Evolutionary conservation across 179 eudicot genomes (phyloP).

Genomic region (Camellia oleifera): DNA sequence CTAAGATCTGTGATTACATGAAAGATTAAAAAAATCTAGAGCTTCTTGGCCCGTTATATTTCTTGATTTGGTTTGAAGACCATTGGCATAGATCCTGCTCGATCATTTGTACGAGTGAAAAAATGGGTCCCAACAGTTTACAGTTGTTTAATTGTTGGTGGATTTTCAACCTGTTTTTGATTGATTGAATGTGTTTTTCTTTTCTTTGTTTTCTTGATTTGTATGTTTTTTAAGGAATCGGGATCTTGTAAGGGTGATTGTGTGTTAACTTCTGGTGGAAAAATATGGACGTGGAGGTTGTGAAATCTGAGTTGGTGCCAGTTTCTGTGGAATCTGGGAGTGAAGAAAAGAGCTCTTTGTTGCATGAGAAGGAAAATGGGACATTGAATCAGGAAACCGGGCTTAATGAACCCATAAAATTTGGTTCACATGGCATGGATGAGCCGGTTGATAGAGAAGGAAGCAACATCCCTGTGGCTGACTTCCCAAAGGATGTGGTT

Average conservation of each 20-base stretch:
- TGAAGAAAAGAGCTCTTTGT: slow-evolving; percentile 20
- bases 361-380: slow-evolving; percentile 39
- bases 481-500: slow-evolving; percentile 66
- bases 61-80: neutral
- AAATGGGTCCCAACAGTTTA: neutral
- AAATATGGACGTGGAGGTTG: slow-evolving; percentile 51
- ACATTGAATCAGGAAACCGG: slow-evolving; percentile 22
- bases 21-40: neutral
- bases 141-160: neutral
- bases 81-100: neutral
- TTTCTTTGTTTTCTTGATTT: neutral
- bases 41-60: neutral
- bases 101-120: neutral
- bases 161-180: neutral
- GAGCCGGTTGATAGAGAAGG: slow-evolving; percentile 41
- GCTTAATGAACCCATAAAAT: slow-evolving; percentile 40
- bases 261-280: slow-evolving; percentile 17
- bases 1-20: neutral
- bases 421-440: slow-evolving; percentile 60
- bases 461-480: slow-evolving; percentile 29
- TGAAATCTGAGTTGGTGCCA: slow-evolving; percentile 43
- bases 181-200: neutral
- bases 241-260: slow-evolving; percentile 4
- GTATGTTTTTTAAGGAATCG: neutral
- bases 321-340: slow-evolving; percentile 37